Evolutionary conservation across 768 basidiomycete genomes (phyloP).

Genomic region (Austroboletus festivus): DNA sequence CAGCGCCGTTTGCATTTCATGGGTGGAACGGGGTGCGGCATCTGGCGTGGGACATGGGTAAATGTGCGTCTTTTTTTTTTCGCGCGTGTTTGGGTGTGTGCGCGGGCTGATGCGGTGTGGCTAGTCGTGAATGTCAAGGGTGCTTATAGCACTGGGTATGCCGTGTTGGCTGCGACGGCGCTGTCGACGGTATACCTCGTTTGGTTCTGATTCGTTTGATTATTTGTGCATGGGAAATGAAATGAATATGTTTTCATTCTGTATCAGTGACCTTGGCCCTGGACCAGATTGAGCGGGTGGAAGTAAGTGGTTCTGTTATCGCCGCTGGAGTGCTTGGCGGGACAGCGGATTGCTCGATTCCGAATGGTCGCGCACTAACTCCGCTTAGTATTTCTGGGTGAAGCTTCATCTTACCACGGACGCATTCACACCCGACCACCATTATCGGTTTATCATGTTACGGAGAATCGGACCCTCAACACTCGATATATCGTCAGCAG

Average conservation of each 20-base stretch:
- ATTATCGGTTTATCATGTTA: too few relatives aligned
- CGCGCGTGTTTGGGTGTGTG: background rate
- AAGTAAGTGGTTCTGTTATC: background rate
- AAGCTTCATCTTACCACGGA: too few relatives aligned
- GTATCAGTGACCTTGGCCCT: background rate
- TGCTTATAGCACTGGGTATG: constrained; percentile 78
- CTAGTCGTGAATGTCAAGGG: constrained; percentile 79
- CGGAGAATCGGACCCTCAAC: too few relatives aligned
- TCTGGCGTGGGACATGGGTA: constrained; percentile 83
- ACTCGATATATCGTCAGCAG: too few relatives aligned
- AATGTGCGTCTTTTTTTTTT: too few relatives aligned
- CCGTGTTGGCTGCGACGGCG: constrained; percentile 76
- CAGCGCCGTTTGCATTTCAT: constrained; percentile 89
- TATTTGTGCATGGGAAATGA: too few relatives aligned
- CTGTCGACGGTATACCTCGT: constrained; percentile 68
- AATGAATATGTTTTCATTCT: background rate
- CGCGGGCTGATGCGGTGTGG: background rate
- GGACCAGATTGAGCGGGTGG: background rate
- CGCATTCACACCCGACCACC: too few relatives aligned
- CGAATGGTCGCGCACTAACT: too few relatives aligned
- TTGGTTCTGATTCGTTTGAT: constrained; percentile 10
- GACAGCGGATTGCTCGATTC: too few relatives aligned
- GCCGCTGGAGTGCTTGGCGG: too few relatives aligned
- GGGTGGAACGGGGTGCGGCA: constrained; percentile 88
- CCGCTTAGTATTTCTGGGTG: too few relatives aligned